Percentiles rank a stretch among this genome's conserved stretches.
phyloP scores from a whole-genome alignment of 2,329 filamentous ascomycete species.

The Aspergillus amoenus region DNA sequence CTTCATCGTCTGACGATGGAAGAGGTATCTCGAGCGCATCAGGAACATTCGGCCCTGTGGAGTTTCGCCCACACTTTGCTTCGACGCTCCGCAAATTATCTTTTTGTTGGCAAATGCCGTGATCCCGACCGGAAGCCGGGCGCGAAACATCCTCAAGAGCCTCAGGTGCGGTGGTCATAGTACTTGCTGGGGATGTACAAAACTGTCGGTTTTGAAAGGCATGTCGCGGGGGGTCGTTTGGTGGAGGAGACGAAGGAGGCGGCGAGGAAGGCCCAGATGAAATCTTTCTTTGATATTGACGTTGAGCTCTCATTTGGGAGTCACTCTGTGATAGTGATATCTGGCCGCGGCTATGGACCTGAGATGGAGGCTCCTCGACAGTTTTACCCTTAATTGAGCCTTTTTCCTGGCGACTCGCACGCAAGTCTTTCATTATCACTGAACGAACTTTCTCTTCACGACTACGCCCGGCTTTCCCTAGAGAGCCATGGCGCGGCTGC shows the following conservation, averaged over 20 bases:
- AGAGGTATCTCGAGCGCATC: slow-evolving; percentile 33
- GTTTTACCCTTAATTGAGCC: slow-evolving; percentile 3
- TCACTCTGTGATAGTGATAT: neutral
- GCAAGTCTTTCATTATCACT: slow-evolving; percentile 29
- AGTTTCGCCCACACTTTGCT: slow-evolving; percentile 20
- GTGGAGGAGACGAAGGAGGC: slow-evolving; percentile 27
- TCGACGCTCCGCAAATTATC: slow-evolving; percentile 25
- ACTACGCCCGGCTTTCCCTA: slow-evolving; percentile 17
- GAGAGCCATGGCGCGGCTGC: slow-evolving; percentile 6
- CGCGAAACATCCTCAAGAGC: slow-evolving; percentile 12
- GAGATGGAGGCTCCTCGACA: neutral
- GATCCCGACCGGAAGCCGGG: slow-evolving; percentile 14
- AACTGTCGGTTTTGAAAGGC: slow-evolving; percentile 17
- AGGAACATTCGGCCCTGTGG: slow-evolving; percentile 15
- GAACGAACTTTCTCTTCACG: slow-evolving; percentile 28
- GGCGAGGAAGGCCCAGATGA: slow-evolving; percentile 27
- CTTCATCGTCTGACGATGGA: slow-evolving; percentile 43
- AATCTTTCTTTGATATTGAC: slow-evolving; percentile 16
- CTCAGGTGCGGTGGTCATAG: slow-evolving; percentile 2
- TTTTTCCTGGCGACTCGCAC: slow-evolving; percentile 22
- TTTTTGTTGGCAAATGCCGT: slow-evolving; percentile 23
- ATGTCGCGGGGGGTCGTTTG: slow-evolving; percentile 21
- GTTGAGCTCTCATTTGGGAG: slow-evolving; percentile 13
- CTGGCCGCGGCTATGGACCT: neutral
- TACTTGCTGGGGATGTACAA: slow-evolving; percentile 16